These are phyloP conservation scores for Verticillium nonalfalfae DNA, from an alignment of 2,329 filamentous ascomycete species.

Conservation along the genomic window DNA sequence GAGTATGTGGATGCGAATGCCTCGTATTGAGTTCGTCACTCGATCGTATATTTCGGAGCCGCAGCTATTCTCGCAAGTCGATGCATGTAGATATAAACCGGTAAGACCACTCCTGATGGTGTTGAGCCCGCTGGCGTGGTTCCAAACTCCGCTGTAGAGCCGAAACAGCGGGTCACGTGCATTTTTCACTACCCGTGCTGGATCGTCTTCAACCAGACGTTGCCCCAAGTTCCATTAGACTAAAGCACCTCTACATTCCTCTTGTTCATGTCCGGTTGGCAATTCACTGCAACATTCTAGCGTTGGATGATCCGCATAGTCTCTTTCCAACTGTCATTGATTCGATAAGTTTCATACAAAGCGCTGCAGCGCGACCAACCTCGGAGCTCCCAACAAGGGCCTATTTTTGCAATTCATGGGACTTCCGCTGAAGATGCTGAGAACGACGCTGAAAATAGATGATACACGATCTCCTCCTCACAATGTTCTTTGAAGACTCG, in stretches of 20 bases:
- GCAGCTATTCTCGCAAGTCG: neutral
- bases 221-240: neutral
- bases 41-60: neutral
- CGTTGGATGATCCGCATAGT: no score
- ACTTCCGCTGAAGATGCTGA: neutral
- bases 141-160: neutral
- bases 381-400: neutral
- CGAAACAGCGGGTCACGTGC: neutral
- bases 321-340: no score
- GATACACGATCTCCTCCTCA: neutral
- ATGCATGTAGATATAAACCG: neutral
- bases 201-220: neutral
- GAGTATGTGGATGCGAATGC: neutral
- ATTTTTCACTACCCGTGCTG: neutral
- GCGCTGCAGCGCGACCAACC: neutral
- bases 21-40: neutral
- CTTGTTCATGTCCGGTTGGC: neutral
- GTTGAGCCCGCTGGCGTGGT: neutral
- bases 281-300: neutral
- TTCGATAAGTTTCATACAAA: neutral
- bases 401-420: neutral
- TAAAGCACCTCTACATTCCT: neutral
- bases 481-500: no score
- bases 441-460: neutral
- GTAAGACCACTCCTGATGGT: neutral